These are phyloP conservation scores for Rhizopogon salebrosus DNA, from an alignment of 768 basidiomycete genomes.

Conservation along the genomic window DNA sequence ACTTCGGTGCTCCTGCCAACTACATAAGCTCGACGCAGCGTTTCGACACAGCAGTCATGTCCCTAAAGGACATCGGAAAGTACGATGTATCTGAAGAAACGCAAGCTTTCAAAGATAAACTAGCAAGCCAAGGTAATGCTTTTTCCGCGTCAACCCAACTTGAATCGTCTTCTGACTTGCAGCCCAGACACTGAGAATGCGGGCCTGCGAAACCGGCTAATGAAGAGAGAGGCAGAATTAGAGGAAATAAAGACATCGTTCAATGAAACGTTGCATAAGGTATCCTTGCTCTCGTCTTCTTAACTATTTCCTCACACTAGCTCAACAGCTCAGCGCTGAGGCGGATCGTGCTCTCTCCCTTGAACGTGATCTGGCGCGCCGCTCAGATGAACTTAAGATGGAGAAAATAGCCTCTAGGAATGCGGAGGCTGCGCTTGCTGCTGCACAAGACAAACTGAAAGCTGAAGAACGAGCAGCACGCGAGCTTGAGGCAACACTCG, in stretches of 20 bases:
- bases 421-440: slow-evolving; percentile 39
- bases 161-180: not conserved
- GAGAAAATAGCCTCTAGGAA: slow-evolving; percentile 52
- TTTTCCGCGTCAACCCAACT: not conserved
- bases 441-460: slow-evolving; percentile 47
- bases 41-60: slow-evolving; percentile 24
- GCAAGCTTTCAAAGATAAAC: slow-evolving; percentile 28
- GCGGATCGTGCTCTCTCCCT: slow-evolving; percentile 50
- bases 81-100: slow-evolving; percentile 35
- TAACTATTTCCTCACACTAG: slow-evolving; percentile 4
- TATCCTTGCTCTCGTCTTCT: slow-evolving; percentile 8
- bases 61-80: slow-evolving; percentile 33
- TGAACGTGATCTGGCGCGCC: slow-evolving; percentile 44
- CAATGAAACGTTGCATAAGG: slow-evolving; percentile 35
- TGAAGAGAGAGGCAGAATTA: slow-evolving; percentile 33
- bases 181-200: slow-evolving; percentile 32
- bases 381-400: slow-evolving; percentile 51
- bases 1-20: not conserved
- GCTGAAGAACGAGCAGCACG: slow-evolving; percentile 42
- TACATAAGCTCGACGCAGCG: not conserved
- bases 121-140: slow-evolving; percentile 32
- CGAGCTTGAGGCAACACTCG: slow-evolving; percentile 54
- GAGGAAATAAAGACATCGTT: slow-evolving; percentile 27
- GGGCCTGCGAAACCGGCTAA: slow-evolving; percentile 26
- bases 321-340: slow-evolving; percentile 49